Evolutionary conservation across 2,329 filamentous ascomycete species (phyloP).

Genomic region (Fusarium goolgardi): DNA sequence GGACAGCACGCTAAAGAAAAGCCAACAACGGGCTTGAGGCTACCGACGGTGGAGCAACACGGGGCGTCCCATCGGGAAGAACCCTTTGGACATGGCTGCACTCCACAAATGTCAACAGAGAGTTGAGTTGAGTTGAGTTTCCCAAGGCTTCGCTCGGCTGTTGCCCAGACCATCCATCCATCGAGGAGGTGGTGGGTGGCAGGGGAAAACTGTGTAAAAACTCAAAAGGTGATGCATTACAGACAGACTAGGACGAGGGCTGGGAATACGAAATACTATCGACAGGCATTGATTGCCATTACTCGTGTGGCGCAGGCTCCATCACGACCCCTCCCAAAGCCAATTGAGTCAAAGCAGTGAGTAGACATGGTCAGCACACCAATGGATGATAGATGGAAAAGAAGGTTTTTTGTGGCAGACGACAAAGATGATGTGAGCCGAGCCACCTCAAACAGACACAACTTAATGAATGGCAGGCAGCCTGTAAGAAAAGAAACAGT

Average conservation of each 20-base stretch:
- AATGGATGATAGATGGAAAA: slow-evolving; percentile 4
- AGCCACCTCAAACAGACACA: slow-evolving; percentile 9
- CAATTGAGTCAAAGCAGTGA: slow-evolving; percentile 21
- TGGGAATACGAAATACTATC: slow-evolving; percentile 24
- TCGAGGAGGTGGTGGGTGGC: slow-evolving; percentile 17
- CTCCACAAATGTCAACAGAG: slow-evolving; percentile 41
- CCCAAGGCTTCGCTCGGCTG: slow-evolving; percentile 5
- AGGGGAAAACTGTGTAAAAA: slow-evolving; percentile 14
- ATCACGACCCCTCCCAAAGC: slow-evolving; percentile 13
- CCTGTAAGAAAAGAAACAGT: slow-evolving; percentile 1
- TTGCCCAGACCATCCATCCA: background rate
- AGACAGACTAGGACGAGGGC: slow-evolving; percentile 14
- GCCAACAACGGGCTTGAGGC: slow-evolving; percentile 35
- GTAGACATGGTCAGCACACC: slow-evolving; percentile 8
- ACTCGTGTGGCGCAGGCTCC: slow-evolving; percentile 27
- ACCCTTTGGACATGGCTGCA: slow-evolving; percentile 40
- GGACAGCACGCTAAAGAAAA: slow-evolving; percentile 32
- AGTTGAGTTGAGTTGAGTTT: slow-evolving; percentile 14
- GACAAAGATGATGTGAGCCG: slow-evolving; percentile 31
- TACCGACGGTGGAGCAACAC: slow-evolving; percentile 38
- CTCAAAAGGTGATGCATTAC: slow-evolving; percentile 26
- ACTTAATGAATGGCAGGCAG: background rate
- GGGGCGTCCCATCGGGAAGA: slow-evolving; percentile 48
- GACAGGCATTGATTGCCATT: slow-evolving; percentile 7
- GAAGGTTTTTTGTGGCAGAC: slow-evolving; percentile 1